Evolutionary conservation across 2,329 filamentous ascomycete genomes (phyloP).

Genomic region (Exserohilum rostratum): DNA sequence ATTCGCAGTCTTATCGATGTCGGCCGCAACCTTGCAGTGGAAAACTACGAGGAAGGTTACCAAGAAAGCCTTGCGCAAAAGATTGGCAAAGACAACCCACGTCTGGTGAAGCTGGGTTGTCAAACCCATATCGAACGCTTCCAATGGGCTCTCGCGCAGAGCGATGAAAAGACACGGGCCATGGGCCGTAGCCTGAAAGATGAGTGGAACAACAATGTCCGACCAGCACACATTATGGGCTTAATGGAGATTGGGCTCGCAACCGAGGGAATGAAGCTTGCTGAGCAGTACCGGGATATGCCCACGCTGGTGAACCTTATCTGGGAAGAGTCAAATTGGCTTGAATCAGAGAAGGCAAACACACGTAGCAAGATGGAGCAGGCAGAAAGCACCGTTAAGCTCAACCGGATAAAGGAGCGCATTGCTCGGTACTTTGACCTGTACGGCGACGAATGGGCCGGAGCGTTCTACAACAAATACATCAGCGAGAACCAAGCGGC

Average conservation of each 20-base stretch:
- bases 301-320: conserved; percentile 63
- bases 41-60: conserved; percentile 47
- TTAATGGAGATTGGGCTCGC: conserved; percentile 59
- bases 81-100: conserved; percentile 53
- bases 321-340: conserved; percentile 53
- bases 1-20: conserved; percentile 48
- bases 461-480: conserved; percentile 79
- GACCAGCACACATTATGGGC: conserved; percentile 50
- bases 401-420: conserved; percentile 52
- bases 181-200: conserved; percentile 56
- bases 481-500: conserved; percentile 60
- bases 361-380: conserved; percentile 45
- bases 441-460: conserved; percentile 71
- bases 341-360: conserved; percentile 40
- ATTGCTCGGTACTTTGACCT: conserved; percentile 63
- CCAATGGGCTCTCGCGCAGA: conserved; percentile 62
- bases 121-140: conserved; percentile 65
- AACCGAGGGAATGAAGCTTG: conserved; percentile 64
- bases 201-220: conserved; percentile 49
- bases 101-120: conserved; percentile 64
- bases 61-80: conserved; percentile 50
- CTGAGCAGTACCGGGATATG: conserved; percentile 69
- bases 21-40: conserved; percentile 49
- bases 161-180: conserved; percentile 55
- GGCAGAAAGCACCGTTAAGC: conserved; percentile 44